Base-by-base conservation (phyloP, 228 moss, liverwort and hornwort genomes). In the Sphagnum magellanicum region DNA sequence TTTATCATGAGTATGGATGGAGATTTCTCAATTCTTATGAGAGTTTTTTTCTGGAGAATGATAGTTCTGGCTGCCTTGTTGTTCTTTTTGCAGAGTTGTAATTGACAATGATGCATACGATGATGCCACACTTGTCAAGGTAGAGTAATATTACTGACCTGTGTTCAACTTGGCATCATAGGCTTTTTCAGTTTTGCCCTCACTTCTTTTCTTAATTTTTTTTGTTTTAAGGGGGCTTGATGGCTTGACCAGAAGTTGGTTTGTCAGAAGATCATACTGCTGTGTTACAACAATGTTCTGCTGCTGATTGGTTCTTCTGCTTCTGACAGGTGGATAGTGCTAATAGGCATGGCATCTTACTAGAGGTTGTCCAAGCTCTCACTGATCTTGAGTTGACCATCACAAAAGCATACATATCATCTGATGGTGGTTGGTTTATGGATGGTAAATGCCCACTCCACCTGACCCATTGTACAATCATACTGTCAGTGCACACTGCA, bases 401-500 rank as follows among this genome's bases (percentile, higher is more conserved):
- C 51, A 6, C 51, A 17, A 68, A 53, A 53, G 68, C 68, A 4
- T 68, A 68, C 14, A 68, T 68, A 15, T 14, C 68, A 15, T 68
- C 68, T 5, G 68, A 68, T 68, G 68, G 52, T 52, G 68, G 68
- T 6, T 68, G 68, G 68, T 68, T 57, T 57, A 52, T 68, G 68
- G 68, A 68, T 53, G 68, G 63, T 63, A n/a, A 63, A n/a, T 48
- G 8, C 16, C 15, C 32, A 32, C 32, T 32, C 32, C 32, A 32
- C 1, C 4, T 61, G 8, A 32, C 61, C 15, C 16, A 16, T 62
- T 62, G 5, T 7, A 15, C 73, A 79, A 74, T 76, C 85, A 77
- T 90, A 86, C 78, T 92, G 95, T 80, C 92, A 88, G 79, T 92
- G 82, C 74, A 88, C 84, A 51, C 81, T 84, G 9, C 81, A 82